Percentiles rank a stretch among this genome's conserved stretches.
phyloP scores from a whole-genome alignment of 2,329 filamentous ascomycete genomes.

The Aaosphaeria arxii region DNA sequence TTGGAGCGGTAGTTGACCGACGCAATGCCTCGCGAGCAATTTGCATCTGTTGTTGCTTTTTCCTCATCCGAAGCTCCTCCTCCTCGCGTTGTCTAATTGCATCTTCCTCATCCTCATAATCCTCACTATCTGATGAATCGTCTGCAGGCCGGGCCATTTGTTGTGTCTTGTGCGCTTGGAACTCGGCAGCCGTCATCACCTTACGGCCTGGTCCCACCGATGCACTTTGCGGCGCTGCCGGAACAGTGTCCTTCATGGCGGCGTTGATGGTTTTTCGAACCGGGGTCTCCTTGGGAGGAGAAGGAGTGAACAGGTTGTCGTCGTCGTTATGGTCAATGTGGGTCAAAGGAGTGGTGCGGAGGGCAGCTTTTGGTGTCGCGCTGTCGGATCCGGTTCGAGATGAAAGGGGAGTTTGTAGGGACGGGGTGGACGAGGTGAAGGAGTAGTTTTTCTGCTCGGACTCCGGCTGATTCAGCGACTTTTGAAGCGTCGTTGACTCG shows the following conservation, averaged over 20 bases:
- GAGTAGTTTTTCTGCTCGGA: slow-evolving; percentile 22
- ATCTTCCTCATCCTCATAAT: slow-evolving; percentile 39
- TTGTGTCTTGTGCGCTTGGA: slow-evolving; percentile 26
- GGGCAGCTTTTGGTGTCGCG: slow-evolving; percentile 26
- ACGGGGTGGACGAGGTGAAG: slow-evolving; percentile 26
- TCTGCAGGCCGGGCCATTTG: slow-evolving; percentile 23
- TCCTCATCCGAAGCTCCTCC: slow-evolving; percentile 24
- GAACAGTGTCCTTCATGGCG: slow-evolving; percentile 7
- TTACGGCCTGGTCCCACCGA: slow-evolving; percentile 13
- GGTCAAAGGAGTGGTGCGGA: slow-evolving; percentile 14
- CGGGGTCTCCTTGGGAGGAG: slow-evolving; percentile 5
- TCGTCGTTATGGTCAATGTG: slow-evolving; percentile 25
- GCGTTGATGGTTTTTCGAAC: slow-evolving; percentile 8
- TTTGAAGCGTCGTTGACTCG: slow-evolving; percentile 22
- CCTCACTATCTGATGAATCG: slow-evolving; percentile 27
- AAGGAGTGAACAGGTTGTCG: slow-evolving; percentile 25
- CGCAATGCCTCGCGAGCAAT: slow-evolving; percentile 33
- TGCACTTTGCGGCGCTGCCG: slow-evolving; percentile 5
- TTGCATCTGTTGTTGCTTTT: slow-evolving; percentile 32
- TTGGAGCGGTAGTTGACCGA: slow-evolving; percentile 30
- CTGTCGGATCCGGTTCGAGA: slow-evolving; percentile 30
- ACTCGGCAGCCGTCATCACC: slow-evolving; percentile 35
- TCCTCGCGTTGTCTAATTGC: slow-evolving; percentile 30
- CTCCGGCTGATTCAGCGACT: slow-evolving; percentile 17
- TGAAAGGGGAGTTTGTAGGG: slow-evolving; percentile 30